These are phyloP conservation scores for Mycothermus thermophilus DNA, from an alignment of 495 filamentous ascomycete genomes.

Conservation along the genomic window DNA sequence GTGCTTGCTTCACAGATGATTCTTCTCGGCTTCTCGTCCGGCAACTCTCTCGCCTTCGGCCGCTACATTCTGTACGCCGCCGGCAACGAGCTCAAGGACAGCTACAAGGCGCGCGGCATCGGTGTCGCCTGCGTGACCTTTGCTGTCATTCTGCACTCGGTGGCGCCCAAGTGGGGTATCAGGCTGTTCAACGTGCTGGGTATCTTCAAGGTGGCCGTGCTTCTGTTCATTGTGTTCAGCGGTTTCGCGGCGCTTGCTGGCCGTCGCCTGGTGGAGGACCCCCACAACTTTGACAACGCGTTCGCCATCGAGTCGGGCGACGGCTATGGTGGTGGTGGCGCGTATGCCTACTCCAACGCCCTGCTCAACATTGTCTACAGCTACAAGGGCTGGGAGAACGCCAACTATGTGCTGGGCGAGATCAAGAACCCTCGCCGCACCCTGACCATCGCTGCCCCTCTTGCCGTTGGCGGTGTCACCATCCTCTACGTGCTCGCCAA, in stretches of 20 bases:
- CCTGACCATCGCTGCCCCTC: constrained; percentile 44
- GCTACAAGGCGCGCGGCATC: constrained; percentile 49
- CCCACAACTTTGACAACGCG: constrained; percentile 17
- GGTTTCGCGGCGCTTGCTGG: constrained; percentile 38
- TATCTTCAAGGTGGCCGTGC: constrained; percentile 48
- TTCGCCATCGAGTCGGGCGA: constrained; percentile 9
- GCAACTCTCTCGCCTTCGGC: constrained; percentile 55
- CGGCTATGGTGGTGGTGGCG: constrained; percentile 8
- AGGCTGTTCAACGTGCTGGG: constrained; percentile 49
- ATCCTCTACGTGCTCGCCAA: constrained; percentile 53
- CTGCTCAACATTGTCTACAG: constrained; percentile 38
- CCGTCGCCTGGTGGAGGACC: constrained; percentile 14
- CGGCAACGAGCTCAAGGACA: constrained; percentile 33
- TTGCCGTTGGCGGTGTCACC: constrained; percentile 42
- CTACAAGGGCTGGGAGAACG: constrained; percentile 34
- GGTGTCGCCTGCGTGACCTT: constrained; percentile 42
- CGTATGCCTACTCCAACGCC: constrained; percentile 36
- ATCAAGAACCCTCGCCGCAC: constrained; percentile 47
- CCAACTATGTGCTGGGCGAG: constrained; percentile 42
- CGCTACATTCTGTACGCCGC: constrained; percentile 52
- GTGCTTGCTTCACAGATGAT: constrained; percentile 47
- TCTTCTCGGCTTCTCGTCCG: constrained; percentile 37
- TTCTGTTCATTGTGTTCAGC: constrained; percentile 46
- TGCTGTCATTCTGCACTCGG: constrained; percentile 42
- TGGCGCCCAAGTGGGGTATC: constrained; percentile 47